Percentiles rank a stretch among this genome's conserved stretches.
These are phyloP conservation scores for Aquilaria yunnanensis DNA, from an alignment of 345 rosid genomes.

Conservation along the genomic window DNA sequence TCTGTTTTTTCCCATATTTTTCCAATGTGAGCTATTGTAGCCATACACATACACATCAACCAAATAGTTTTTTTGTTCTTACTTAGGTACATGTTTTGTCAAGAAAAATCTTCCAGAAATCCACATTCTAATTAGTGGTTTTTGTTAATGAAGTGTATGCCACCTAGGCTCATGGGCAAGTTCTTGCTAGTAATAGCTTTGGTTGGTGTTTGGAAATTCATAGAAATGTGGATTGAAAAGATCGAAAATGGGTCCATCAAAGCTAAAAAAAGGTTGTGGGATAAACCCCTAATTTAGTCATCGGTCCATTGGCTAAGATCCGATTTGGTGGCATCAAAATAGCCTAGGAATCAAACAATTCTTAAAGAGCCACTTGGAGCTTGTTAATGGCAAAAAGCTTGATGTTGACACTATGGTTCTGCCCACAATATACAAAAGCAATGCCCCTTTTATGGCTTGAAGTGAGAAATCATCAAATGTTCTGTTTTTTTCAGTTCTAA, in stretches of 20 bases:
- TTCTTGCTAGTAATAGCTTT: conserved; percentile 41
- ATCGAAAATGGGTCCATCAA: conserved; percentile 62
- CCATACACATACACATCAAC: no score
- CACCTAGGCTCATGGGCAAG: conserved; percentile 72
- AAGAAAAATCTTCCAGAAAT: conserved; percentile 64
- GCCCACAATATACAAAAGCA: conserved; percentile 91
- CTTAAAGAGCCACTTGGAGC: conserved; percentile 46
- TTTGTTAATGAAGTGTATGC: conserved; percentile 58
- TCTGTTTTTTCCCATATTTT: no score
- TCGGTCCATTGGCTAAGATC: conserved; percentile 64
- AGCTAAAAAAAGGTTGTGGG: conserved; percentile 50
- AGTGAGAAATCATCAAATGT: conserved; percentile 28
- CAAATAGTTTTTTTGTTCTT: conserved; percentile 5
- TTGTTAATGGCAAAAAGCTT: conserved; percentile 46
- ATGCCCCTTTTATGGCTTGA: conserved; percentile 83
- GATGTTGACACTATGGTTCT: conserved; percentile 66
- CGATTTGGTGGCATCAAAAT: conserved; percentile 63
- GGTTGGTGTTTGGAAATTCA: conserved; percentile 47
- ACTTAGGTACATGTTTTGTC: conserved; percentile 74
- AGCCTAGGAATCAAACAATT: conserved; percentile 66
- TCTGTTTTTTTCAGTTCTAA: no score
- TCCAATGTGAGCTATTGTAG: no score
- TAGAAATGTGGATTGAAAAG: conserved; percentile 62
- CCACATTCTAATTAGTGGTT: conserved; percentile 62
- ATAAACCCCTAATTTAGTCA: conserved; percentile 76